These are phyloP conservation scores for Aspergillus wentii DNA, from an alignment of 495 filamentous ascomycete species.

Conservation along the genomic window DNA sequence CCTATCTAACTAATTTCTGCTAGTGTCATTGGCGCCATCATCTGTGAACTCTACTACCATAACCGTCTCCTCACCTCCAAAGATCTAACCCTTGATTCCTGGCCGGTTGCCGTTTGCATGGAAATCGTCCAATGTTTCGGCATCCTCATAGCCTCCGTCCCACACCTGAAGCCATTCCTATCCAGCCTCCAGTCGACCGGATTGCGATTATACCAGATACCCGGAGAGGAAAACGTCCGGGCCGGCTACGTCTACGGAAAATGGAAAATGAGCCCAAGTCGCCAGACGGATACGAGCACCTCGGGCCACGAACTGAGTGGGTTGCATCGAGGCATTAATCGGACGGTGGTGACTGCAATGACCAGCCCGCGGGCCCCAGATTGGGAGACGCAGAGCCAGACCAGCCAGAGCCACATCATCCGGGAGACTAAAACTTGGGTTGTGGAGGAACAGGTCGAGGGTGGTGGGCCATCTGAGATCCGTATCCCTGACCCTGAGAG, in stretches of 20 bases:
- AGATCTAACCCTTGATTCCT: slow-evolving; percentile 21
- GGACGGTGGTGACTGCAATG: no score
- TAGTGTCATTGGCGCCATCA: slow-evolving; percentile 28
- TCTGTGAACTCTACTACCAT: slow-evolving; percentile 27
- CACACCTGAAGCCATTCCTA: slow-evolving; percentile 44
- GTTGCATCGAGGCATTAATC: no score
- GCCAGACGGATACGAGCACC: no score
- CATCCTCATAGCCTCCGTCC: slow-evolving; percentile 38
- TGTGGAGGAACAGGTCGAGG: no score
- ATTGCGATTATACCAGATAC: slow-evolving; percentile 31
- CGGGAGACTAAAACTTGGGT: slow-evolving; percentile 19
- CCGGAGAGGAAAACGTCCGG: slow-evolving; percentile 12
- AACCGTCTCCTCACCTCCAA: slow-evolving; percentile 7
- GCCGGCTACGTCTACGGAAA: slow-evolving; percentile 14
- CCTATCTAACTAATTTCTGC: background rate
- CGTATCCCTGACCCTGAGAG: no score
- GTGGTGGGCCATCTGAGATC: no score
- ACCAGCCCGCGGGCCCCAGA: no score
- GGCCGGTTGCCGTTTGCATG: slow-evolving; percentile 25
- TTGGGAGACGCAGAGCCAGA: slow-evolving; percentile 23
- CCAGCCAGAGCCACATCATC: slow-evolving; percentile 28
- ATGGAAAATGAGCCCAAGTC: no score
- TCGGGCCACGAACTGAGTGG: slow-evolving; percentile 14
- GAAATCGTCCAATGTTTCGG: slow-evolving; percentile 32
- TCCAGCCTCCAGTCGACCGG: slow-evolving; percentile 38